Percentiles rank a stretch among this genome's conserved stretches.
phyloP scores from a whole-genome alignment of 306 rosid species.

The Lathyrus oleraceus region DNA sequence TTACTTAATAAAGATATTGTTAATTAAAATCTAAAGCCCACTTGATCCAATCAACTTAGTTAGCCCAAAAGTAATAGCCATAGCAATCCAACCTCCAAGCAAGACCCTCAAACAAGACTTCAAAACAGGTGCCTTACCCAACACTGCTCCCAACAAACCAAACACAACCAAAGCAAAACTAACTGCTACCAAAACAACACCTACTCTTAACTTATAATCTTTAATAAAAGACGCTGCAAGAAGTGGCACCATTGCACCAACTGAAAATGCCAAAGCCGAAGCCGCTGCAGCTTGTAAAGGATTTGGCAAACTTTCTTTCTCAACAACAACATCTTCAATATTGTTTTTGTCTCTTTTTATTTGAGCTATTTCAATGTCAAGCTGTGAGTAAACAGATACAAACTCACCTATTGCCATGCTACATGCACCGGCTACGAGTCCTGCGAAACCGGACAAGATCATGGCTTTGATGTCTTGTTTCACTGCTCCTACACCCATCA shows the following conservation, averaged over 20 bases:
- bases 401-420: constrained; percentile 59
- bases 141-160: constrained; percentile 47
- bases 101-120: constrained; percentile 49
- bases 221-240: constrained; percentile 49
- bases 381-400: constrained; percentile 49
- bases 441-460: constrained; percentile 50
- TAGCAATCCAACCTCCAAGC: constrained; percentile 55
- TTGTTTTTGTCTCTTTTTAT: constrained; percentile 35
- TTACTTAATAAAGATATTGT: neutral
- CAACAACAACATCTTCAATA: constrained; percentile 11
- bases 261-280: constrained; percentile 51
- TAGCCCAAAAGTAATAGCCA: constrained; percentile 53
- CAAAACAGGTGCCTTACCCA: constrained; percentile 47
- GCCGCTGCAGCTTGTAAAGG: constrained; percentile 55
- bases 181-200: constrained; percentile 42
- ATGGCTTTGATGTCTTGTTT: constrained; percentile 47
- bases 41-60: constrained; percentile 55
- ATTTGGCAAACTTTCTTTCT: constrained; percentile 45
- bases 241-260: constrained; percentile 52
- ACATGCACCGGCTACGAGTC: constrained; percentile 50
- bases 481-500: constrained; percentile 57
- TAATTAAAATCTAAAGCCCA: constrained; percentile 24
- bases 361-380: constrained; percentile 48
- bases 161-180: constrained; percentile 43
- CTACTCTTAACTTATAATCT: constrained; percentile 46